Evolutionary conservation across 371 early-diverging fungal genomes (phyloP).

Genomic region (Dinochytrium kinnereticum): DNA sequence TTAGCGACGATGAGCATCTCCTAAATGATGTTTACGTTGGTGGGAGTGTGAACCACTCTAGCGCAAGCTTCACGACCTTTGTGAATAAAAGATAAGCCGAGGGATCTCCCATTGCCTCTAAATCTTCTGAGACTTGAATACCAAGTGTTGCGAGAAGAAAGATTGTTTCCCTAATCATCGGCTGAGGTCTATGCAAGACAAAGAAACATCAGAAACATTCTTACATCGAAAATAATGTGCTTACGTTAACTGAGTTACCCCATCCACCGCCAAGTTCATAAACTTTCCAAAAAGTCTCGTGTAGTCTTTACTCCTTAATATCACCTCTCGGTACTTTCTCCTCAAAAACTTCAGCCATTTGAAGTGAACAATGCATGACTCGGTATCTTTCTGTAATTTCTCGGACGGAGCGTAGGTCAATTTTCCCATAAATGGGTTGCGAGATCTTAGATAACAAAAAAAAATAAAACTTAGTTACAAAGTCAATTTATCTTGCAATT

Average conservation of each 20-base stretch:
- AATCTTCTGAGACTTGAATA: constrained; percentile 74
- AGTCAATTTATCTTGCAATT: constrained; percentile 18
- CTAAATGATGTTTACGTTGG: constrained; percentile 23
- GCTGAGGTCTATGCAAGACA: constrained; percentile 61
- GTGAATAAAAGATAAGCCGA: constrained; percentile 49
- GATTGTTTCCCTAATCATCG: constrained; percentile 76
- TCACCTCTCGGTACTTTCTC: constrained; percentile 81
- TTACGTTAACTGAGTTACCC: constrained; percentile 61
- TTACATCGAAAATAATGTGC: constrained; percentile 6
- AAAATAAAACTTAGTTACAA: background rate
- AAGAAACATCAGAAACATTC: background rate
- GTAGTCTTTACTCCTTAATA: constrained; percentile 74
- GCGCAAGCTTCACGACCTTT: constrained; percentile 11
- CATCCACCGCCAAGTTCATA: constrained; percentile 74
- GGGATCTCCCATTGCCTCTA: constrained; percentile 68
- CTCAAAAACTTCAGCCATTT: constrained; percentile 86
- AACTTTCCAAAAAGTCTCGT: constrained; percentile 76
- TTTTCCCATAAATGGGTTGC: constrained; percentile 82
- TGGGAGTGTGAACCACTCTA: constrained; percentile 27
- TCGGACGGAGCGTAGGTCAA: constrained; percentile 93
- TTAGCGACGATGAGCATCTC: no score
- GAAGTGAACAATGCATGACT: constrained; percentile 76
- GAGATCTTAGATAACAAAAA: constrained; percentile 55
- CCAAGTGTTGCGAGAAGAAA: constrained; percentile 81
- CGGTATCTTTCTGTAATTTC: constrained; percentile 70